Evolutionary conservation across 2,329 filamentous ascomycete species (phyloP).

Genomic region (Graphiopsis chlorocephala): DNA sequence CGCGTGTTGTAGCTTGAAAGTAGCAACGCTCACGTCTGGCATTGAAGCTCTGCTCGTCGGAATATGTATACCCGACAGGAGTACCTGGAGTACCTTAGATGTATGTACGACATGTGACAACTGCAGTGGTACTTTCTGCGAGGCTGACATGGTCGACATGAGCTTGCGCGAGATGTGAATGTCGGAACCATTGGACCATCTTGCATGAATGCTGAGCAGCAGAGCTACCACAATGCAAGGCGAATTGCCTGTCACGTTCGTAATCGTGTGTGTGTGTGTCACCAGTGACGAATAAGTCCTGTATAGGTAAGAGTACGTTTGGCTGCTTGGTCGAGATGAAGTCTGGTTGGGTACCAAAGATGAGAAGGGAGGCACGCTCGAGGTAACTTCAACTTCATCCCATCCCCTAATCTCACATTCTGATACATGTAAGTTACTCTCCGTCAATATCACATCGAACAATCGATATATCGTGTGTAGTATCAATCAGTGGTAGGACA

Average conservation of each 20-base stretch:
- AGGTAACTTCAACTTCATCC: not conserved
- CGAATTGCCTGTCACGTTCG: not conserved
- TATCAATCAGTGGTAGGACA: not conserved
- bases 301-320: not conserved
- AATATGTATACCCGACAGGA: not conserved
- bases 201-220: not conserved
- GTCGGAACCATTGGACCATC: not conserved
- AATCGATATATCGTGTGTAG: not conserved
- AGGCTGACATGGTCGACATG: not conserved
- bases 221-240: not conserved
- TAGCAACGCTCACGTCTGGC: not conserved
- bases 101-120: not conserved
- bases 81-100: not conserved
- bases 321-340: not conserved
- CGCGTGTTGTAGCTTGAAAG: no score
- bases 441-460: not conserved
- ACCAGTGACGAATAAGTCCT: not conserved
- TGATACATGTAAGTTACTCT: no score
- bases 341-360: not conserved
- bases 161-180: not conserved
- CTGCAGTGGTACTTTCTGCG: not conserved
- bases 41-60: not conserved
- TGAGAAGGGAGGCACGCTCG: not conserved
- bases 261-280: not conserved
- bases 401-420: not conserved